Conservation (phyloP, 768 basidiomycete species). For the Strobilomyces confusus region DNA sequence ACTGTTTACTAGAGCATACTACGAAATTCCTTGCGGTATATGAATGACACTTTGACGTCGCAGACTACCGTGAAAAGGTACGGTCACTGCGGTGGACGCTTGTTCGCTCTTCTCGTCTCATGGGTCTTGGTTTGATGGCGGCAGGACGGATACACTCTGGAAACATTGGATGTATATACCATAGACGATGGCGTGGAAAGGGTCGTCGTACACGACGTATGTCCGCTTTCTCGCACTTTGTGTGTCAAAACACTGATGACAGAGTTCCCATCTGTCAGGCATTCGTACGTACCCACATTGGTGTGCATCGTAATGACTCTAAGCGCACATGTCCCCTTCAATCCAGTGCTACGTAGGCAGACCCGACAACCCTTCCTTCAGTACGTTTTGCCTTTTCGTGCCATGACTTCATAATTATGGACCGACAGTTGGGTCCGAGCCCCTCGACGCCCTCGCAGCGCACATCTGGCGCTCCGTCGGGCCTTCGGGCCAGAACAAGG, state of each 20-base stretch:
- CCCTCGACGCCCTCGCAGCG: slow-evolving; percentile 61
- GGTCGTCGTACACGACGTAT: slow-evolving; percentile 53
- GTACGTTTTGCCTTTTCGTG: slow-evolving; percentile 38
- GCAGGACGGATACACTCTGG: slow-evolving; percentile 88
- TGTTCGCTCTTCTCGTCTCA: background rate
- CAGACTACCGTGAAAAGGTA: slow-evolving; percentile 87
- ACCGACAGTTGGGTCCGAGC: slow-evolving; percentile 72
- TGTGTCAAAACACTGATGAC: background rate
- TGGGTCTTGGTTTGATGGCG: background rate
- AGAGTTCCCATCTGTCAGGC: slow-evolving; percentile 35
- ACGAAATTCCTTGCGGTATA: background rate
- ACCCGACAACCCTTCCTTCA: slow-evolving; percentile 84
- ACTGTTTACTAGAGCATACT: background rate
- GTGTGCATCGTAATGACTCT: background rate
- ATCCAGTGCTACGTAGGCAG: slow-evolving; percentile 81
- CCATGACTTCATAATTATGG: background rate
- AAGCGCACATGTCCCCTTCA: background rate
- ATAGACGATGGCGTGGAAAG: slow-evolving; percentile 47
- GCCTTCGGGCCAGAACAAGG: slow-evolving; percentile 90
- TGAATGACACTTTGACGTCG: background rate
- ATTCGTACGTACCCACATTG: slow-evolving; percentile 37
- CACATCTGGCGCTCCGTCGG: slow-evolving; percentile 74
- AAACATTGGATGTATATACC: slow-evolving; percentile 70
- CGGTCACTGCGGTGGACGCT: background rate
- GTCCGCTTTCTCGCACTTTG: background rate